These are phyloP conservation scores for Coemansia sp. DNA, from an alignment of 192 early-diverging fungal species.

Conservation along the genomic window DNA sequence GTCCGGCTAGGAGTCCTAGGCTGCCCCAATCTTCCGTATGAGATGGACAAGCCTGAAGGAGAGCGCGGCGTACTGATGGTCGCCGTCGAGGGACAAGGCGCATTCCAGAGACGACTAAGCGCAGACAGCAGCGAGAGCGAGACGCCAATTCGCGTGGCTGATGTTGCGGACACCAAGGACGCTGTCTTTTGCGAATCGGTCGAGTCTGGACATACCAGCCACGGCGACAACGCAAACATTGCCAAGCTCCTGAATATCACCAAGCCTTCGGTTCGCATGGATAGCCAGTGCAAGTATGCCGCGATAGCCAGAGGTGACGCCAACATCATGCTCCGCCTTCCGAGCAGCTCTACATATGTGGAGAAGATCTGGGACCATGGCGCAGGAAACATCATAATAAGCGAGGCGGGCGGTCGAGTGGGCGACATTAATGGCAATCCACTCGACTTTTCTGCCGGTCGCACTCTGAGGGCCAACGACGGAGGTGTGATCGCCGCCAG, in stretches of 20 bases:
- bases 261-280: conserved; percentile 81
- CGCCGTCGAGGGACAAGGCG: conserved; percentile 83
- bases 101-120: conserved; percentile 67
- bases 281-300: conserved; percentile 97
- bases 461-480: conserved; percentile 78
- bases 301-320: conserved; percentile 90
- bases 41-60: conserved; percentile 58
- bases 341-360: conserved; percentile 72
- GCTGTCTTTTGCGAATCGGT: conserved; percentile 94
- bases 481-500: conserved; percentile 80
- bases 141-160: conserved; percentile 57
- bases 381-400: conserved; percentile 82
- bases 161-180: conserved; percentile 54
- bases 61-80: conserved; percentile 80
- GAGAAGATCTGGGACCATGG: conserved; percentile 99
- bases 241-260: conserved; percentile 77
- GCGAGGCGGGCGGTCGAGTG: conserved; percentile 89
- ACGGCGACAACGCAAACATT: conserved; percentile 76
- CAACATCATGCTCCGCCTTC: conserved; percentile 87
- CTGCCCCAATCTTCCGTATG: conserved; percentile 72
- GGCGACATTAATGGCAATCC: conserved; percentile 78
- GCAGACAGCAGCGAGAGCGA: conserved; percentile 41
- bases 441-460: conserved; percentile 86
- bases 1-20: conserved; percentile 90
- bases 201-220: conserved; percentile 86